A percentile compares a stretch with the other conserved stretches of the same genome.
These are phyloP conservation scores for Typha latifolia DNA, from an alignment of 176 grass and related monocot species.

Conservation along the genomic window DNA sequence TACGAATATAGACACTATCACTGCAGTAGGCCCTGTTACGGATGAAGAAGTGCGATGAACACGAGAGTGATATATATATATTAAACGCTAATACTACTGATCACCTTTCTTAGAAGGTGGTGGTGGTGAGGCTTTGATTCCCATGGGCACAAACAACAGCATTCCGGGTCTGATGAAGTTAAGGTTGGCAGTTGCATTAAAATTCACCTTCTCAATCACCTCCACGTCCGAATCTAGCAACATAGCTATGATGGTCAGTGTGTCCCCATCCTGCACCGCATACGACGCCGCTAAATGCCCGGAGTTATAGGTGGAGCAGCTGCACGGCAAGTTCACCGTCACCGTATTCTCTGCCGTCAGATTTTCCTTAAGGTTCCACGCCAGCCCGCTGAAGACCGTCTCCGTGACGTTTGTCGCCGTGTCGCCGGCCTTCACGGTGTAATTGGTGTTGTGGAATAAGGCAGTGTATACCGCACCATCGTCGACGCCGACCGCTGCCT, in stretches of 20 bases:
- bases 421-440: neutral
- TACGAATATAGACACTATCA: slow-evolving; percentile 37
- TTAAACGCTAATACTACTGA: neutral
- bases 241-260: slow-evolving; percentile 26
- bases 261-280: slow-evolving; percentile 34
- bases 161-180: slow-evolving; percentile 22
- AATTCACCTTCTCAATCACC: slow-evolving; percentile 39
- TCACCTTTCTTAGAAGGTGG: slow-evolving; percentile 27
- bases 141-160: slow-evolving; percentile 49
- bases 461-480: neutral
- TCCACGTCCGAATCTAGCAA: slow-evolving; percentile 25
- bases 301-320: slow-evolving; percentile 11
- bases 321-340: slow-evolving; percentile 32
- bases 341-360: neutral
- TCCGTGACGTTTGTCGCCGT: neutral
- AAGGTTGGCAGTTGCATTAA: slow-evolving; percentile 1
- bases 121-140: slow-evolving; percentile 1
- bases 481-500: neutral
- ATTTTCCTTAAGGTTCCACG: neutral
- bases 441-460: slow-evolving; percentile 35
- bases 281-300: slow-evolving; percentile 13
- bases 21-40: neutral
- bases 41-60: neutral
- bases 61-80: neutral
- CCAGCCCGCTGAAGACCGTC: slow-evolving; percentile 36